A percentile compares a stretch with the other conserved stretches of the same genome.
Conservation (phyloP, 345 rosid genomes). For the Citrus sp. region DNA sequence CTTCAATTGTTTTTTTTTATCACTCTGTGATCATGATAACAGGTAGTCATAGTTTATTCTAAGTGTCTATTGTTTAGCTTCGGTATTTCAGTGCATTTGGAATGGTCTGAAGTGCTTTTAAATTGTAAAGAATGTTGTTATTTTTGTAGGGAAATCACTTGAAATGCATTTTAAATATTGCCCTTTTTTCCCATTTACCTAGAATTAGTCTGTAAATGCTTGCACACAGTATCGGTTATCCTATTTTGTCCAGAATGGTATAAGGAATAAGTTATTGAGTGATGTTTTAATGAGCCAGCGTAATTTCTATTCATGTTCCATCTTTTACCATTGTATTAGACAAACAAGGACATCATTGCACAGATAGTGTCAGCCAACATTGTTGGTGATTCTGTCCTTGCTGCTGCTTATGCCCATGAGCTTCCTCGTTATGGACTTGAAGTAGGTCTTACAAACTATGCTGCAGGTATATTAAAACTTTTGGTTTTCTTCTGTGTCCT, state of each 20-base stretch:
- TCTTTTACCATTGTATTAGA: constrained; percentile 39
- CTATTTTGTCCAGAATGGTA: background rate
- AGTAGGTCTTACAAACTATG: constrained; percentile 67
- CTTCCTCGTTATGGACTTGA: constrained; percentile 60
- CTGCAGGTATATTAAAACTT: constrained; percentile 44
- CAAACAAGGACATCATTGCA: constrained; percentile 61
- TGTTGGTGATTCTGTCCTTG: constrained; percentile 56
- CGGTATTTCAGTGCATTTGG: background rate
- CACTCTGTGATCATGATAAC: background rate
- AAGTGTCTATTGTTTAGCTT: background rate
- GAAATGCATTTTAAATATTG: background rate
- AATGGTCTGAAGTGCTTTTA: background rate
- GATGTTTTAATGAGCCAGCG: background rate
- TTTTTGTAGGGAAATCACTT: background rate
- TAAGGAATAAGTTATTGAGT: background rate
- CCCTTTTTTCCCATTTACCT: background rate
- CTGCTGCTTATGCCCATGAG: constrained; percentile 69
- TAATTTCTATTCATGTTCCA: background rate
- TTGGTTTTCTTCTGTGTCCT: background rate
- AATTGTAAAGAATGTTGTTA: background rate
- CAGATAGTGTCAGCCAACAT: constrained; percentile 55
- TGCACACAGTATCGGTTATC: background rate
- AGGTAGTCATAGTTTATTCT: background rate
- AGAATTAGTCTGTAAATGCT: background rate
- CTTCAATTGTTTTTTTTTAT: constrained; percentile 2